Evolutionary conservation across 1,284 basidiomycete genomes (phyloP).

Genomic region (Agaricales sp.): DNA sequence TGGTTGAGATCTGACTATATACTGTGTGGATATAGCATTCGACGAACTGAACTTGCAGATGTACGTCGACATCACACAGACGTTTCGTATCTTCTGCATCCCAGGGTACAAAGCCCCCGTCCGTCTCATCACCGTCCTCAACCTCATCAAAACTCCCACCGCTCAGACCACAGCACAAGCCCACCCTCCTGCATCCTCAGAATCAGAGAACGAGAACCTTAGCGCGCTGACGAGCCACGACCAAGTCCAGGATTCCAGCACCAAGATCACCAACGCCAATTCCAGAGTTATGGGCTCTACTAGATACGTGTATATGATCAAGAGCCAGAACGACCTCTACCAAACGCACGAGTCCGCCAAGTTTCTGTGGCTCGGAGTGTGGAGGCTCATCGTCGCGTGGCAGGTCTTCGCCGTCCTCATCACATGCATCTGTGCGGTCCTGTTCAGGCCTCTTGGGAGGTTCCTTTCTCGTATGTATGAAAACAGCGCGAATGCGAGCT

Average conservation of each 20-base stretch:
- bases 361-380: background rate
- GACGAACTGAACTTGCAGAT: background rate
- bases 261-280: too few species aligned
- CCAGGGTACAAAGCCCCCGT: background rate
- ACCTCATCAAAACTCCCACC: too few species aligned
- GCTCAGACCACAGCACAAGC: too few species aligned
- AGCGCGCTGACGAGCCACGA: too few species aligned
- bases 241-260: too few species aligned
- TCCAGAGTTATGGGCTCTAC: too few species aligned
- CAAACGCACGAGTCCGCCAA: background rate
- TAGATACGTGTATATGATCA: too few species aligned
- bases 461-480: too few species aligned
- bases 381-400: background rate
- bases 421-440: background rate
- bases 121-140: background rate
- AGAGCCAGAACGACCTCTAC: background rate
- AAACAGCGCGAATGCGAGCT: too few species aligned
- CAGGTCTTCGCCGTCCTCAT: background rate
- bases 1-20: too few species aligned
- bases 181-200: too few species aligned
- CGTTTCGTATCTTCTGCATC: background rate
- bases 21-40: background rate
- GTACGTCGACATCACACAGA: background rate
- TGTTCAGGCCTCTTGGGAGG: background rate
- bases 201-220: too few species aligned